These are phyloP conservation scores for Gossypium trilobum DNA, from an alignment of 441 rosid genomes.

Conservation along the genomic window DNA sequence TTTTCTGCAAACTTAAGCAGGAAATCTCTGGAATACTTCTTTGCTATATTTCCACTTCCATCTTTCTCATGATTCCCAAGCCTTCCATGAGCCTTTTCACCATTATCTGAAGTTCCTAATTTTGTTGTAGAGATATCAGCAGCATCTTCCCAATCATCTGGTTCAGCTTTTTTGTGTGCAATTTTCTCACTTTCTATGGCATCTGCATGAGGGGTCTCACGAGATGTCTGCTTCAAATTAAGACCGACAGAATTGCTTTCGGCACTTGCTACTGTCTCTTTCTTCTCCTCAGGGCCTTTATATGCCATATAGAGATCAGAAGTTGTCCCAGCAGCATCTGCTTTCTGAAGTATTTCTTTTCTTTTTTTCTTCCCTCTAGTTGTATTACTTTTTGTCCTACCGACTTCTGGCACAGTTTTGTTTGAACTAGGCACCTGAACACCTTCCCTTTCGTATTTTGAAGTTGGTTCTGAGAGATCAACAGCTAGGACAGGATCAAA, in stretches of 20 bases:
- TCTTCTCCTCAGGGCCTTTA: conserved; percentile 84
- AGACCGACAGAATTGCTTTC: conserved; percentile 24
- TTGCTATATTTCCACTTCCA: conserved; percentile 31
- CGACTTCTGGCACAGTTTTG: conserved; percentile 34
- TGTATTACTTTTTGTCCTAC: conserved; percentile 36
- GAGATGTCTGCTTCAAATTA: conserved; percentile 31
- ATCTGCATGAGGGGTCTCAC: conserved; percentile 26
- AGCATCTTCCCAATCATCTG: conserved; percentile 96
- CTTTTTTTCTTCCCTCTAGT: conserved; percentile 45
- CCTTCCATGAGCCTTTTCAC: conserved; percentile 26
- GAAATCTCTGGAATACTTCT: conserved; percentile 92
- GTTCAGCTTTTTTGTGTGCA: conserved; percentile 51
- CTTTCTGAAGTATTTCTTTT: conserved; percentile 69
- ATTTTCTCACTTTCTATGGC: conserved; percentile 28
- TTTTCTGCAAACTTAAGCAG: conserved; percentile 70
- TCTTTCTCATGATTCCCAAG: conserved; percentile 25
- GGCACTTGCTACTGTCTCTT: conserved; percentile 31
- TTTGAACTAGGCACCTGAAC: conserved; percentile 34
- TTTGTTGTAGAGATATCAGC: conserved; percentile 82
- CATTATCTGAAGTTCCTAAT: conserved; percentile 39
- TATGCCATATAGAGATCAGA: conserved; percentile 83
- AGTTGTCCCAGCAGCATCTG: conserved; percentile 26
- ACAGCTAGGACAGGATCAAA: conserved; percentile 20
- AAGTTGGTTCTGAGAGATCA: conserved; percentile 25
- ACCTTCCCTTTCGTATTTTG: conserved; percentile 29